Evolutionary conservation across 345 rosid species (phyloP).

Genomic region (Moricandia arvensis): DNA sequence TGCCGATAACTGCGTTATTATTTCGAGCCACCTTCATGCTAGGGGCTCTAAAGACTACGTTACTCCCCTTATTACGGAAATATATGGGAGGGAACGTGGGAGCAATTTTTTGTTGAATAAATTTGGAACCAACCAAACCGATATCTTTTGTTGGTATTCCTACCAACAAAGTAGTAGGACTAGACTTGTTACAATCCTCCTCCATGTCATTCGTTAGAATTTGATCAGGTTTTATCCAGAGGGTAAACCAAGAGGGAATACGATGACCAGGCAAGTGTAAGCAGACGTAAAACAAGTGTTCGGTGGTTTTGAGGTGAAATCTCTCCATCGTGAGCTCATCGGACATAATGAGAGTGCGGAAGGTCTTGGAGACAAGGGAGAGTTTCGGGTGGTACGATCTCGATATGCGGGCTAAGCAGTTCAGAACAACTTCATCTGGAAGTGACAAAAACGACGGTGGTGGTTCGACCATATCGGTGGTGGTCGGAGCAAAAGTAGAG

Average conservation of each 20-base stretch:
- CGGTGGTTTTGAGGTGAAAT: not conserved
- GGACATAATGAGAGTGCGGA: not conserved
- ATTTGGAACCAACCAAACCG: too few relatives aligned
- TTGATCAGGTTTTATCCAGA: conserved; percentile 9
- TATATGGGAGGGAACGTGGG: too few relatives aligned
- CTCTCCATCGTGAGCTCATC: not conserved
- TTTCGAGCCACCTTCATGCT: too few relatives aligned
- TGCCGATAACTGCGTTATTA: too few relatives aligned
- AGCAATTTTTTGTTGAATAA: too few relatives aligned
- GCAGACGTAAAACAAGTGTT: not conserved
- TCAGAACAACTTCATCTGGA: not conserved
- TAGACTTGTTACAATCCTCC: not conserved
- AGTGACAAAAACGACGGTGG: not conserved
- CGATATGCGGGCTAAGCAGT: not conserved
- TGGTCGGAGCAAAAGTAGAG: not conserved
- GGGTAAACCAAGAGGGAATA: not conserved
- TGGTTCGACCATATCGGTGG: not conserved
- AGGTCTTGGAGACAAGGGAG: not conserved
- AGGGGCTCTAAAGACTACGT: too few relatives aligned
- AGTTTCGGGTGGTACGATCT: not conserved
- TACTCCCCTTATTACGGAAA: too few relatives aligned
- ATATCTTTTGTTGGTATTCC: too few relatives aligned
- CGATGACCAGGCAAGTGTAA: not conserved
- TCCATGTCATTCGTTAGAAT: not conserved
- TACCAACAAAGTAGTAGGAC: too few relatives aligned